A percentile compares a stretch with the other conserved stretches of the same genome.
Evolutionary conservation across 2,329 filamentous ascomycete species (phyloP).

Genomic region (Sporothrix inflata): DNA sequence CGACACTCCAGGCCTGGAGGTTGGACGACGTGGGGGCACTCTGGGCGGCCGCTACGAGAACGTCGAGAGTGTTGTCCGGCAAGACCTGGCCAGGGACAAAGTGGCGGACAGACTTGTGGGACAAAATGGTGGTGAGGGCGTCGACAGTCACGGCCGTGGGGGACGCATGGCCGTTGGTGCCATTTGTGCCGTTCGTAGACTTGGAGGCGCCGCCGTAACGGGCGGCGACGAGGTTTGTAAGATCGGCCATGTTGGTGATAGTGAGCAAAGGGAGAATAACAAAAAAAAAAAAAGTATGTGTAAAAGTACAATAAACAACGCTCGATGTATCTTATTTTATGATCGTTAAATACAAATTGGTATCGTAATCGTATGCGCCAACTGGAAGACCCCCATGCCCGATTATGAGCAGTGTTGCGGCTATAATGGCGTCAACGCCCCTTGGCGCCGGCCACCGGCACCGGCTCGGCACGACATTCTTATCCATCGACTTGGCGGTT

Average conservation of each 20-base stretch:
- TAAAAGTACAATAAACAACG: background rate
- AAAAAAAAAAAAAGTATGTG: background rate
- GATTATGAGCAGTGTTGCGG: background rate
- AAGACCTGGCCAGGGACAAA: slow-evolving; percentile 37
- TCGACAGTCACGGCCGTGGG: background rate
- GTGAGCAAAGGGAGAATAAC: background rate
- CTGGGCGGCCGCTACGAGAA: slow-evolving; percentile 41
- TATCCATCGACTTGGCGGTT: background rate
- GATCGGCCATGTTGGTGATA: slow-evolving; percentile 13
- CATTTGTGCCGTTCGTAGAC: background rate
- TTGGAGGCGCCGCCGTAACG: slow-evolving; percentile 16
- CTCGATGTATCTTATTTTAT: background rate
- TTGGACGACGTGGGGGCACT: slow-evolving; percentile 43
- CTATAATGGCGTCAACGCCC: background rate
- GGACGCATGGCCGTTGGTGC: background rate
- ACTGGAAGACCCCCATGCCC: too few species aligned
- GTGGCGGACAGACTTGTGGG: slow-evolving; percentile 40
- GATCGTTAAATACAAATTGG: slow-evolving; percentile 5
- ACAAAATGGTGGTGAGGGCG: slow-evolving; percentile 37
- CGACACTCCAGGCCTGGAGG: slow-evolving; percentile 42
- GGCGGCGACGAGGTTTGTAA: slow-evolving; percentile 6
- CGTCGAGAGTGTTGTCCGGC: slow-evolving; percentile 37
- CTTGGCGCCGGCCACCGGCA: background rate
- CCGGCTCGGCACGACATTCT: slow-evolving; percentile 1
- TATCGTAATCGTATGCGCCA: background rate